Conservation (phyloP, 1,139 yeast genomes). For the Candida tropicalis region DNA sequence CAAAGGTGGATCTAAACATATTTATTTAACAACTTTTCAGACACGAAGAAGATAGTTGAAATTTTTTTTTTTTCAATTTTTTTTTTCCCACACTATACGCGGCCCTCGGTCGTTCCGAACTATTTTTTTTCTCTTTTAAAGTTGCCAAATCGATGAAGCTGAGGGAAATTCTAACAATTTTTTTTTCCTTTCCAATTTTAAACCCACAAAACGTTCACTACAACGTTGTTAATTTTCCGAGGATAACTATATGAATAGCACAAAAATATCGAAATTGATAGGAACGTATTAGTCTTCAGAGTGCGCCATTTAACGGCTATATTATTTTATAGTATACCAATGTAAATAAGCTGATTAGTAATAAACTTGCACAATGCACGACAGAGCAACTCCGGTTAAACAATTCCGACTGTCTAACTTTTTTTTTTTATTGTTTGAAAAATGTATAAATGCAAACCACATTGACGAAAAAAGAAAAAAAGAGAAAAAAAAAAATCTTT, state of each 20-base stretch:
- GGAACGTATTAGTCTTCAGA: not conserved
- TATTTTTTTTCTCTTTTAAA: not conserved
- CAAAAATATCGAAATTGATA: not conserved
- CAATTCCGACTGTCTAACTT: not conserved
- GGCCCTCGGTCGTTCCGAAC: not conserved
- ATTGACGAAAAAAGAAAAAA: not conserved
- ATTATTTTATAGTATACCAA: not conserved
- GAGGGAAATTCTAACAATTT: not conserved
- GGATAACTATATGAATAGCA: not conserved
- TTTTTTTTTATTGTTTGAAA: not conserved
- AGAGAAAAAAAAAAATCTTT: conserved; percentile 1
- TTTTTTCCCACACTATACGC: too few relatives aligned
- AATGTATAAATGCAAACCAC: not conserved
- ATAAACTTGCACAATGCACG: not conserved
- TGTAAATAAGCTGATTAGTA: too few relatives aligned
- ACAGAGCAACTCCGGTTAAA: not conserved
- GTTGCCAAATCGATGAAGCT: not conserved
- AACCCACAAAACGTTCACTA: not conserved
- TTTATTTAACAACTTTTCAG: not conserved
- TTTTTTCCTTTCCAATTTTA: too few relatives aligned
- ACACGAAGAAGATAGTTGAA: too few relatives aligned
- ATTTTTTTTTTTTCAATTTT: too few relatives aligned
- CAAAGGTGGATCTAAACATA: not conserved
- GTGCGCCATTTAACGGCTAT: not conserved
- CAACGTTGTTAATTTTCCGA: not conserved